Evolutionary conservation across 176 grass and related monocot species (phyloP).

Genomic region (Oryza meyeriana): DNA sequence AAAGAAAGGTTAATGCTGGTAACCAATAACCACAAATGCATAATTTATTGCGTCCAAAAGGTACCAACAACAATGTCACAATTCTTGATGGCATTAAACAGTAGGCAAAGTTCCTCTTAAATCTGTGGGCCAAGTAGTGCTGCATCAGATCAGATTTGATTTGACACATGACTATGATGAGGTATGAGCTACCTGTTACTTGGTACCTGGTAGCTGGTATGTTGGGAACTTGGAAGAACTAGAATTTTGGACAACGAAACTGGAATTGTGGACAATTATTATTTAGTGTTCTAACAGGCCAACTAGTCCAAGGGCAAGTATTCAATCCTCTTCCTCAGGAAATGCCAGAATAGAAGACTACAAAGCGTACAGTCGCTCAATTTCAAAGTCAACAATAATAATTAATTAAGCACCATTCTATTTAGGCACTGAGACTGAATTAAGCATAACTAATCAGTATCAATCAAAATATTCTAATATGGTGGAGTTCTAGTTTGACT

Average conservation of each 20-base stretch:
- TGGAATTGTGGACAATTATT: background rate
- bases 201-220: background rate
- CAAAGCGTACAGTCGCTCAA: background rate
- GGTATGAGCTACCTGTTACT: too few species aligned
- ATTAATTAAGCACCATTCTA: slow-evolving; percentile 1
- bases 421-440: background rate
- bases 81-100: background rate
- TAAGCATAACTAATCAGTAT: background rate
- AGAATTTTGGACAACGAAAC: background rate
- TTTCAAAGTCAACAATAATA: background rate
- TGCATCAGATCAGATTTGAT: background rate
- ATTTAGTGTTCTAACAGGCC: background rate
- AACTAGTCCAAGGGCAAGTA: slow-evolving; percentile 13
- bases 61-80: background rate
- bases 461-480: background rate
- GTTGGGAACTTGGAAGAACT: background rate
- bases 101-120: background rate
- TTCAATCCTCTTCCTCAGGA: background rate
- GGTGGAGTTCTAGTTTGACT: background rate
- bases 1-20: background rate
- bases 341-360: background rate
- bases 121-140: background rate
- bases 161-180: background rate
- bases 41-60: background rate
- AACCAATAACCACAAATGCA: background rate